Evolutionary conservation across 345 rosid species (phyloP).

Genomic region (Luvunga scandens): DNA sequence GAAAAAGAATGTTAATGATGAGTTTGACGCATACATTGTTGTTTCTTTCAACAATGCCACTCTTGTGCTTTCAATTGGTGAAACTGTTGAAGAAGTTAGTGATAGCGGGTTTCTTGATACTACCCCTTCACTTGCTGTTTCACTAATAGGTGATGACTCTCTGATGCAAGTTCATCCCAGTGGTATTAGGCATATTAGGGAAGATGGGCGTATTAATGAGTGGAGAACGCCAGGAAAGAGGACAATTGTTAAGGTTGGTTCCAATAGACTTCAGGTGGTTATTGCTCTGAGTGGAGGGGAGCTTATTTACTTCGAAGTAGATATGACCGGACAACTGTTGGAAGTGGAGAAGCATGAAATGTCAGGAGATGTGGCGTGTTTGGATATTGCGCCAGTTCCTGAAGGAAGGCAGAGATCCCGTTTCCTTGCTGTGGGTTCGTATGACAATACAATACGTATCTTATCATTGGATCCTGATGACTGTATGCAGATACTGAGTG

Average conservation of each 20-base stretch:
- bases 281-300: conserved; percentile 98
- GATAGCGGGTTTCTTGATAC: conserved; percentile 98
- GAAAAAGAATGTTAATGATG: conserved; percentile 83
- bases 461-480: conserved; percentile 97
- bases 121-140: conserved; percentile 88
- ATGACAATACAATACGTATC: conserved; percentile 87
- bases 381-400: conserved; percentile 98
- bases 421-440: conserved; percentile 96
- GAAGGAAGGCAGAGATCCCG: conserved; percentile 99
- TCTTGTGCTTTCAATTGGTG: conserved; percentile 96
- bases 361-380: conserved; percentile 98
- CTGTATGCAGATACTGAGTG: conserved; percentile 93
- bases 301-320: conserved; percentile 96
- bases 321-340: conserved; percentile 92
- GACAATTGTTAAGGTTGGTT: conserved; percentile 95
- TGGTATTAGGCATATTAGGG: conserved; percentile 95
- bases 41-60: conserved; percentile 97
- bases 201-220: conserved; percentile 95
- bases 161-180: conserved; percentile 99
- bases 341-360: conserved; percentile 99
- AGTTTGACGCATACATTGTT: conserved; percentile 95
- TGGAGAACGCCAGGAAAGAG: conserved; percentile 99
- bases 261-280: conserved; percentile 90
- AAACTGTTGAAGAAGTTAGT: conserved; percentile 96
- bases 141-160: conserved; percentile 94